These are phyloP conservation scores for Withania somnifera DNA, from an alignment of 305 asterid species.

Conservation along the genomic window DNA sequence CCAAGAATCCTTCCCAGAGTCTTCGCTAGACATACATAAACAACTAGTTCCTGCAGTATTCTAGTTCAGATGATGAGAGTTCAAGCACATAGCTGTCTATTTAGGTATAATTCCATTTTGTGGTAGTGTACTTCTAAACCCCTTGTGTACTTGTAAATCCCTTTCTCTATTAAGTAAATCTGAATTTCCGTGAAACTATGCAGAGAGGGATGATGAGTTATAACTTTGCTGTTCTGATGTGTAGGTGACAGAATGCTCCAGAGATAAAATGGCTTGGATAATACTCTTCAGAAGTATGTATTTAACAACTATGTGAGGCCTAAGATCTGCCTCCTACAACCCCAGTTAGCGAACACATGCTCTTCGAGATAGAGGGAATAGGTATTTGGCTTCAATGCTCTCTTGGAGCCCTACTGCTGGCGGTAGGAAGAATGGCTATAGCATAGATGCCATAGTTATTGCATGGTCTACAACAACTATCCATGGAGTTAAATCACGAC, in stretches of 20 bases:
- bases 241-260: not conserved
- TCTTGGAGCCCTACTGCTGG: not conserved
- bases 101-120: no score
- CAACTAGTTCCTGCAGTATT: slow-evolving; percentile 64
- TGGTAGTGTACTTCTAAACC: no score
- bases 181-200: not conserved
- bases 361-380: not conserved
- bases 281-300: not conserved
- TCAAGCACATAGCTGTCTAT: slow-evolving; percentile 8
- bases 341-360: not conserved
- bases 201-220: not conserved
- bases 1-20: slow-evolving; percentile 35
- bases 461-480: slow-evolving; percentile 1
- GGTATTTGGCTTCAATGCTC: not conserved
- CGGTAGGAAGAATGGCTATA: not conserved
- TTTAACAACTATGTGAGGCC: not conserved
- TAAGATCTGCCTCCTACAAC: not conserved
- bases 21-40: slow-evolving; percentile 29
- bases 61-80: slow-evolving; percentile 57
- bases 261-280: not conserved
- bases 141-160: no score
- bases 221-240: not conserved
- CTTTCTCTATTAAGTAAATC: not conserved
- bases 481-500: not conserved
- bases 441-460: not conserved